These are phyloP conservation scores for Daldinia decipiens DNA, from an alignment of 495 filamentous ascomycete genomes.

Conservation along the genomic window DNA sequence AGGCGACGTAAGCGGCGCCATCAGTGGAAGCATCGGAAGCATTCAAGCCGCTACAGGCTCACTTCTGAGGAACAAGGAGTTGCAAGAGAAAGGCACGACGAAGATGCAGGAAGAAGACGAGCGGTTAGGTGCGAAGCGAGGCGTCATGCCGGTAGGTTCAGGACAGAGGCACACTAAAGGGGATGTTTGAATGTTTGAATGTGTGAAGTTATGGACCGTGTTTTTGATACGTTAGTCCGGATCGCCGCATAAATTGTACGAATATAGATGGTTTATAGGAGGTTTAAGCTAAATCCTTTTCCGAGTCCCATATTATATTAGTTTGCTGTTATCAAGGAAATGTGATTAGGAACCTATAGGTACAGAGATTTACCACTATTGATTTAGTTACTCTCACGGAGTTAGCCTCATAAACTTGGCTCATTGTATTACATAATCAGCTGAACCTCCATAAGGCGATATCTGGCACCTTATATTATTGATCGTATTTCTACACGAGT, in stretches of 20 bases:
- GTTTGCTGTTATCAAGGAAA: too few species aligned
- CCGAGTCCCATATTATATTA: too few species aligned
- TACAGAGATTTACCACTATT: too few species aligned
- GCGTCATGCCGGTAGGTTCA: constrained; percentile 42
- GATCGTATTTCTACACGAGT: too few species aligned
- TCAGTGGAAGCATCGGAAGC: constrained; percentile 36
- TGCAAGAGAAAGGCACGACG: constrained; percentile 36
- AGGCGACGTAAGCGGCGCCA: constrained; percentile 41
- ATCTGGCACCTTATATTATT: too few species aligned
- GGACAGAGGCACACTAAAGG: constrained; percentile 32
- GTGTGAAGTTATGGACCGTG: not conserved
- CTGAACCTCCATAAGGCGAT: too few species aligned
- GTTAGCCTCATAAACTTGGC: too few species aligned
- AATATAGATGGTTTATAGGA: not conserved
- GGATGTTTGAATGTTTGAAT: not conserved
- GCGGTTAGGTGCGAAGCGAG: constrained; percentile 39
- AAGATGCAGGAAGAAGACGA: constrained; percentile 45
- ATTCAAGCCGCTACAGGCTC: constrained; percentile 35
- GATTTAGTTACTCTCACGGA: too few species aligned
- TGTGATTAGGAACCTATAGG: too few species aligned
- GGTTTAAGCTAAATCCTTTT: not conserved
- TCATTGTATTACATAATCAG: too few species aligned
- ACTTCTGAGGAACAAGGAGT: constrained; percentile 30
- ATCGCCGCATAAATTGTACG: not conserved
- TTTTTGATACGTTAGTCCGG: not conserved